phyloP scores from a whole-genome alignment of 2,329 filamentous ascomycete genomes.

The Aureobasidium mangrovei region DNA sequence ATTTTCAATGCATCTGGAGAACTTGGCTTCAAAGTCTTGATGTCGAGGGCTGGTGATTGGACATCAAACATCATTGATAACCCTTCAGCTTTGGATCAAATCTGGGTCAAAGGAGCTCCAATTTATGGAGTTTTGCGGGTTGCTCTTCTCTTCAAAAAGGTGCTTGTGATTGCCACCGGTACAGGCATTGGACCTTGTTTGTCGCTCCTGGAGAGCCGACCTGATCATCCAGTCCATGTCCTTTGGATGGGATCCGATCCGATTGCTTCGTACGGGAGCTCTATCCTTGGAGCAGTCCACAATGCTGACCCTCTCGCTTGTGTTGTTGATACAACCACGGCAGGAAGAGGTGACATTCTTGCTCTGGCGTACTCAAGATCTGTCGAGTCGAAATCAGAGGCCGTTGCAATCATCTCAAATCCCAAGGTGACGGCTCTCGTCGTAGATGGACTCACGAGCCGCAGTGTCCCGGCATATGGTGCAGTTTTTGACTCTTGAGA shows the following conservation, averaged over 20 bases:
- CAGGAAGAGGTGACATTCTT: constrained; percentile 54
- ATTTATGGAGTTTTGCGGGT: constrained; percentile 60
- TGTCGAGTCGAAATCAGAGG: constrained; percentile 46
- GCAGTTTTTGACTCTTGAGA: constrained; percentile 62
- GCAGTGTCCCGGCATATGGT: constrained; percentile 59
- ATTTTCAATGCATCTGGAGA: constrained; percentile 49
- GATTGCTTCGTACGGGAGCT: constrained; percentile 51
- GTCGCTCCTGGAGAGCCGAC: constrained; percentile 47
- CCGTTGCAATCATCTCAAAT: constrained; percentile 66
- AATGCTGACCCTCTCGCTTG: constrained; percentile 52
- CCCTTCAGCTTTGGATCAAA: constrained; percentile 42
- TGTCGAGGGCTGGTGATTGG: constrained; percentile 71
- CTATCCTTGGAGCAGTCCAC: constrained; percentile 48
- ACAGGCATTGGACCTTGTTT: constrained; percentile 65
- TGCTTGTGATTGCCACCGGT: constrained; percentile 62
- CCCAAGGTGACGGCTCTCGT: constrained; percentile 57
- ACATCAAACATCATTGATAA: constrained; percentile 54
- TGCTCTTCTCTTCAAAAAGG: constrained; percentile 54
- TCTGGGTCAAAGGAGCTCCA: constrained; percentile 62
- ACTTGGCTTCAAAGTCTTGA: constrained; percentile 56
- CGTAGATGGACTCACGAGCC: constrained; percentile 58
- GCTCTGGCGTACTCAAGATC: constrained; percentile 45
- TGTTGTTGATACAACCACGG: constrained; percentile 57
- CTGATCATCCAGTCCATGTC: constrained; percentile 46
- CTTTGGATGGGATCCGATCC: constrained; percentile 62